A percentile compares a stretch with the other conserved stretches of the same genome.
phyloP scores from a whole-genome alignment of 2,329 filamentous ascomycete species.

The Fusarium sp. region DNA sequence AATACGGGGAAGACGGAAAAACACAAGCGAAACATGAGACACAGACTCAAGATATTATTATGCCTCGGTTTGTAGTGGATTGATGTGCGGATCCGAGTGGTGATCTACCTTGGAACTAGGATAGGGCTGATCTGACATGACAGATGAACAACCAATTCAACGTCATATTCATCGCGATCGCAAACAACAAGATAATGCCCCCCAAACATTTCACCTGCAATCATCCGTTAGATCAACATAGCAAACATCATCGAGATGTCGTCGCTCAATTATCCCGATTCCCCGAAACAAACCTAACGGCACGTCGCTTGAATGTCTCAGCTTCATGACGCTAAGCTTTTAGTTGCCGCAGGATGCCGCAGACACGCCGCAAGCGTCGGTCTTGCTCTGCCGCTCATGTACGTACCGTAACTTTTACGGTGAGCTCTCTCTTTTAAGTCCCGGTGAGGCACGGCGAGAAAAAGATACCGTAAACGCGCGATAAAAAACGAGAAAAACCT shows the following conservation, averaged over 20 bases:
- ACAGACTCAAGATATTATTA: slow-evolving; percentile 3
- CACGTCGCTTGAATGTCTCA: no score
- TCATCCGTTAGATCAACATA: neutral
- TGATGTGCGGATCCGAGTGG: slow-evolving; percentile 1
- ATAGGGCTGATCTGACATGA: slow-evolving; percentile 11
- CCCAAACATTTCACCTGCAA: neutral
- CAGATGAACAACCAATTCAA: neutral
- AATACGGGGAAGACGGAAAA: neutral
- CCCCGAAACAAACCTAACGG: no score
- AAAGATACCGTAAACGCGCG: slow-evolving; percentile 7
- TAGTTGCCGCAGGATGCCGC: slow-evolving; percentile 16
- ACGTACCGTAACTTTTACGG: neutral
- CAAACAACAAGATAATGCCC: neutral
- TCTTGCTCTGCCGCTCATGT: slow-evolving; percentile 2
- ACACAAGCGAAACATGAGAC: neutral
- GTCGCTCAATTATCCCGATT: no score
- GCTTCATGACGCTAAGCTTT: neutral
- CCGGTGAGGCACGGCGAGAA: slow-evolving; percentile 2
- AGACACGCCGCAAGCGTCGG: slow-evolving; percentile 6
- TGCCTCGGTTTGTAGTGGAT: neutral
- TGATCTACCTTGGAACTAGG: slow-evolving; percentile 7
- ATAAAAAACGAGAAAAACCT: neutral
- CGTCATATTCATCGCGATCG: slow-evolving; percentile 14
- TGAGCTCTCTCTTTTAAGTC: neutral
- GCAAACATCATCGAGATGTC: no score